Percentiles rank a stretch among this genome's conserved stretches.
Evolutionary conservation across 2,329 filamentous ascomycete species (phyloP).

Genomic region (Arachnopeziza araneosa): DNA sequence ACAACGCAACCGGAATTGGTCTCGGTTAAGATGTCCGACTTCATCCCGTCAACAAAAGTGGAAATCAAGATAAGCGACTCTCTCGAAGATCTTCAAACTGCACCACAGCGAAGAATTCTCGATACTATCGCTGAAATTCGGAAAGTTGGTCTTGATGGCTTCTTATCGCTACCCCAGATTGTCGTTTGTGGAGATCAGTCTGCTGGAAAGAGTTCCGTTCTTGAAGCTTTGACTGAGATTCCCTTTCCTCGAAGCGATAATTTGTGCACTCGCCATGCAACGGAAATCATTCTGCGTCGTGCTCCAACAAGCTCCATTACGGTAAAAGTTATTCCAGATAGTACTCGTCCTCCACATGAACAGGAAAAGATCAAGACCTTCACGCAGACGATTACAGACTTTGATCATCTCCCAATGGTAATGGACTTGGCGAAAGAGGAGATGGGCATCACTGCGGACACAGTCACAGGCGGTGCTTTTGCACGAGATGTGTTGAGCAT

Average conservation of each 20-base stretch:
- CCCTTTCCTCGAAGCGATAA: slow-evolving; percentile 55
- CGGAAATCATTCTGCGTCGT: slow-evolving; percentile 38
- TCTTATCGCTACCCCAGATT: slow-evolving; percentile 50
- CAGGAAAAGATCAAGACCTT: slow-evolving; percentile 39
- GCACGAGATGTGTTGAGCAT: slow-evolving; percentile 27
- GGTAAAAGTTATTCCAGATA: slow-evolving; percentile 52
- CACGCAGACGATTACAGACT: slow-evolving; percentile 18
- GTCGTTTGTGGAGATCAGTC: slow-evolving; percentile 62
- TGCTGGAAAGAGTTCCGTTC: slow-evolving; percentile 57
- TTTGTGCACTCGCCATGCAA: slow-evolving; percentile 53
- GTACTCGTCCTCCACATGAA: slow-evolving; percentile 40
- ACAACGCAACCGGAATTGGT: neutral
- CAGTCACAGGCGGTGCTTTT: slow-evolving; percentile 15
- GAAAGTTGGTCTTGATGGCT: slow-evolving; percentile 46
- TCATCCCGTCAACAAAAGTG: neutral
- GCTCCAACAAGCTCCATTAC: slow-evolving; percentile 39
- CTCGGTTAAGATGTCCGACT: neutral
- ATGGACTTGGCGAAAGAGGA: slow-evolving; percentile 25
- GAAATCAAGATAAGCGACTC: slow-evolving; percentile 2
- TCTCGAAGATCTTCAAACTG: slow-evolving; percentile 30
- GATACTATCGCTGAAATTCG: slow-evolving; percentile 53
- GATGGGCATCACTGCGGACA: slow-evolving; percentile 19
- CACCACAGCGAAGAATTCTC: slow-evolving; percentile 51
- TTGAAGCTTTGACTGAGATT: slow-evolving; percentile 58
- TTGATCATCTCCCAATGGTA: slow-evolving; percentile 25